Evolutionary conservation across 1,139 yeast species (phyloP), one percentile per base, ranked within the genome.

Genomic region (Blastobotrys ciferrii): DNA sequence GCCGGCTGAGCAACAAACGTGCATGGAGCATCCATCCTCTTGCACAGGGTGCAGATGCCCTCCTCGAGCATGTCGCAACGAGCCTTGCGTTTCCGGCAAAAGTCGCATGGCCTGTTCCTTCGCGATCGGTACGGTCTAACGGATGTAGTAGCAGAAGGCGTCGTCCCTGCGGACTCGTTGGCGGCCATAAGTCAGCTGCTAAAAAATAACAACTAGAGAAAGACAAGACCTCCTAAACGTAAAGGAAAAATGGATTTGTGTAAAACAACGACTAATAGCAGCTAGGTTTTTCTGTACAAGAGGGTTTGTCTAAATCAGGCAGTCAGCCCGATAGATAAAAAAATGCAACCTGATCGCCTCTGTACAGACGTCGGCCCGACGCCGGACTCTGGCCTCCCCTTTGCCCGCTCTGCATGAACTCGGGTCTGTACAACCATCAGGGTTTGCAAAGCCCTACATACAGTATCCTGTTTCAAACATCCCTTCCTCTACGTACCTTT

Each of bases 81-180:
- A 13, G 57, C 53, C 45, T 62, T 62, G n/a, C 66, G 55, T 28
- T 57, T 51, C 12, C 63, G 53, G 44, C 66, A 62, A 28, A 56
- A 53, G 41, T 60, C 66, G 47, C 66, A 60, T 2, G 64, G 64
- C 18, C 63, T 52, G 38, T 45, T 51, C 33, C 53, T 38, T 18
- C 53, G 44, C 14, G 54, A 51, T 25, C 53, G 42, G 25, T 51
- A 51, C 4, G 54, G 54, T 13, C 54, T 47, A 4, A 51, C 41
- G 4, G 50, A 41, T 4, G 38, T 33, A 6, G 38, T 33, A 7
- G 38, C 13, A n/a, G 38, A 33, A 14, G 38, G 38, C 15, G 38
- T 33, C 13, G 13, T 15, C 12, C 38, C 38, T 17, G 17, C 38
- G 19, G 38, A 33, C 20, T 33, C 38, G 38, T 33, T 33, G 18